Base-by-base conservation (phyloP, 2,329 filamentous ascomycete species). In the Zelopaecilomyces penicillatus region DNA sequence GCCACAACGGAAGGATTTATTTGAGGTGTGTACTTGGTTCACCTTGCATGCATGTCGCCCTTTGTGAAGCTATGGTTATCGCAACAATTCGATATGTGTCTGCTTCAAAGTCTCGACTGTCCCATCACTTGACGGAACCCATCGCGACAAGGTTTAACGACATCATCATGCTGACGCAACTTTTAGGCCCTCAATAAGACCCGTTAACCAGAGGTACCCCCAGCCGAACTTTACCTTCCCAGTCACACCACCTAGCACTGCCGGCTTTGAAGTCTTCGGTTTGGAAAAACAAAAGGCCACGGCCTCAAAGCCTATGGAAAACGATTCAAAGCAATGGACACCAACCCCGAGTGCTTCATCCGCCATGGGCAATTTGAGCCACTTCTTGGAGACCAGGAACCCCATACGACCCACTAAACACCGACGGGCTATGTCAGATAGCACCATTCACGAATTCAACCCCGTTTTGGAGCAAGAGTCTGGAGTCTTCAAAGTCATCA, bases 1-100 rank as follows among this genome's bases (percentile, higher is more conserved):
- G 85, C 27, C 86, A 88, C 60, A 88, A 89, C 65, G 86, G 86
- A 34, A 81, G 82, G 60, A 87, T 91, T 63, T 91, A 88, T 64
- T 62, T 91, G 53, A 85, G 84, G 84, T 90, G 79, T 59, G 76
- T 48, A 30, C 6, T 30, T 30, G 32, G 6, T 9, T 35, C 8
- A 5, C 5, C 19, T 19, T 19, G 19, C 19, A 12, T 11, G 35
- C 35, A 19, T 19, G 35, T 19, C 35, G 6, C 29, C 39, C 39
- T 5, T 10, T 28, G 8, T 34, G 32, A 30, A 27, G 26, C n/a
- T 37, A 27, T 9, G 37, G 7, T 33, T 3, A 19, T 19, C 19
- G 19, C 19, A 19, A 19, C 19, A 19, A 19, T 19, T 19, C 19
- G 19, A 19, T 19, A 19, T 19, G 19, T 19, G 19, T 19, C 19